Evolutionary conservation across 148 eudicot genomes (phyloP).

Genomic region (Nepenthes mirabilis): DNA sequence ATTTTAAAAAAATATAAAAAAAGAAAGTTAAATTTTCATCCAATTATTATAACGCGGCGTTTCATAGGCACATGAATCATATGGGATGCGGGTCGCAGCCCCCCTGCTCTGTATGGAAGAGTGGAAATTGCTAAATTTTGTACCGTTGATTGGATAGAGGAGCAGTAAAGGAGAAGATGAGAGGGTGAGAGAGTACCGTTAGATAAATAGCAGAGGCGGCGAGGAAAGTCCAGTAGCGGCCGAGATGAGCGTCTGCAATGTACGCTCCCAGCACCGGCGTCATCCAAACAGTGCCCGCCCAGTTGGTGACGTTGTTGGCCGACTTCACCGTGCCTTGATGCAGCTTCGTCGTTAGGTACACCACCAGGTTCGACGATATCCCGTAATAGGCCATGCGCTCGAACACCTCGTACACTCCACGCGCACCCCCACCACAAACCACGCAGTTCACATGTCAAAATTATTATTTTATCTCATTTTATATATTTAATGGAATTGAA

Average conservation of each 20-base stretch:
- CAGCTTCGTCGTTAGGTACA: conserved; percentile 62
- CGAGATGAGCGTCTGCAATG: conserved; percentile 66
- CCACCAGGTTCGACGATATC: conserved; percentile 65
- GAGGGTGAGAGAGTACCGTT: conserved; percentile 16
- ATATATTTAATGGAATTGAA: too few relatives aligned
- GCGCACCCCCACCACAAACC: not conserved
- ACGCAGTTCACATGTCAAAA: not conserved
- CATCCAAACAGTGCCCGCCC: conserved; percentile 86
- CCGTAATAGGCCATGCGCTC: conserved; percentile 86
- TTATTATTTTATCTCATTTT: not conserved
- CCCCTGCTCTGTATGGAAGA: too few relatives aligned
- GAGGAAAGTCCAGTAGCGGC: conserved; percentile 81
- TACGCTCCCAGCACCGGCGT: conserved; percentile 82
- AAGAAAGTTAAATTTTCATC: too few relatives aligned
- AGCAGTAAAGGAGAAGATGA: not conserved
- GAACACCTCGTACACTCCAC: conserved; percentile 71
- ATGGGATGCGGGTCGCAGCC: too few relatives aligned
- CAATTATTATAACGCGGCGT: too few relatives aligned
- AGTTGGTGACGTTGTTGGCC: conserved; percentile 69
- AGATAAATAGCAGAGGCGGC: conserved; percentile 52
- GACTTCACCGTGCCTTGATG: conserved; percentile 67
- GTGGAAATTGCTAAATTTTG: too few relatives aligned
- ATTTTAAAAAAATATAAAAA: too few relatives aligned
- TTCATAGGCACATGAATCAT: too few relatives aligned
- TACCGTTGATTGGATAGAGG: too few relatives aligned